Evolutionary conservation across 2,329 filamentous ascomycete species (phyloP).

Genomic region (Periconia sp.): DNA sequence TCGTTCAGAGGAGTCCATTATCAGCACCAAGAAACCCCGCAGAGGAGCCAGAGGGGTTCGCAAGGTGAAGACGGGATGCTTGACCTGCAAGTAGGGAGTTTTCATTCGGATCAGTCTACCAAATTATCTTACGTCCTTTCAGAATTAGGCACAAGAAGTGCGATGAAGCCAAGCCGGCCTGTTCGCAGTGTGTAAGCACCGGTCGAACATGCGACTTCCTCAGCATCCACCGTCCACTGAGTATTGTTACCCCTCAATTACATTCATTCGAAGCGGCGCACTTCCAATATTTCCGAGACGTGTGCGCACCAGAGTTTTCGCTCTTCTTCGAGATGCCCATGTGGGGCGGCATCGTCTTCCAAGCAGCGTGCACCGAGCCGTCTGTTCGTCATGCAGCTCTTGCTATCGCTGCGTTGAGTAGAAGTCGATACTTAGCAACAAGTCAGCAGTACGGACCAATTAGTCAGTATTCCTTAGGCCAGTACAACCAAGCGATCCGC

Average conservation of each 20-base stretch:
- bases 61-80: conserved; percentile 1
- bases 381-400: conserved; percentile 4
- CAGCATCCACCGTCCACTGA: neutral
- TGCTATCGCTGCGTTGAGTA: conserved; percentile 3
- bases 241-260: too few species aligned
- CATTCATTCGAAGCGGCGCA: neutral
- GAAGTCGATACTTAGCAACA: conserved; percentile 1
- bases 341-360: conserved; percentile 1
- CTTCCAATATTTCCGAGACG: conserved; percentile 3
- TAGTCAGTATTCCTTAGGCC: neutral
- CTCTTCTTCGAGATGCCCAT: neutral
- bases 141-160: conserved; percentile 9
- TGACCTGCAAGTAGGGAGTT: conserved; percentile 4
- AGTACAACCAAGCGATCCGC: conserved; percentile 4
- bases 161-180: conserved; percentile 4
- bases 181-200: neutral
- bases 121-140: neutral
- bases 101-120: neutral
- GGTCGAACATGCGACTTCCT: conserved; percentile 4
- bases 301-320: conserved; percentile 6
- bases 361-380: neutral
- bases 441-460: neutral
- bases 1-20: too few species aligned
- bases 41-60: conserved; percentile 8
- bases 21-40: too few species aligned